Evolutionary conservation across 805 yeast species (phyloP), one percentile per base, ranked within the genome.

Genomic region (Candida gorgasii): DNA sequence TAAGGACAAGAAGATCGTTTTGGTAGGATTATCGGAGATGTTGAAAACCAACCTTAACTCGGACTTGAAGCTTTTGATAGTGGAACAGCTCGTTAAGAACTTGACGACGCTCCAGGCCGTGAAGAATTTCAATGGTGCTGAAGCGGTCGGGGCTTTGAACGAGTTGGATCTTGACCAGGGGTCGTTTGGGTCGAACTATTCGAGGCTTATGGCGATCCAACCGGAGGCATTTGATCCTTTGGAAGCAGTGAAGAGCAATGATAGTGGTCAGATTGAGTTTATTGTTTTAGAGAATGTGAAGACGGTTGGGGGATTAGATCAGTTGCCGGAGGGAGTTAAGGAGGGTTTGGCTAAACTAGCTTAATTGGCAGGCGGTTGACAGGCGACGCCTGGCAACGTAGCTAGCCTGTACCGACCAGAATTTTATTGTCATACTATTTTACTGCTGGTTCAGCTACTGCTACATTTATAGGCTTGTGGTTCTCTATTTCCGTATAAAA

Each of bases 151-250:
- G 8, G 72, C 69, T 20, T 63, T 69, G 26, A 62, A 61, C 29
- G 82, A 77, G 37, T 54, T 75, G 22, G 89, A 85, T 40, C 56
- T 75, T 18, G 96, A 89, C 47, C 75, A 84, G 38, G 59, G 73
- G 2, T 72, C 93, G 2, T 93, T 90, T 63, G 98, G 98, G 2
- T 84, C 97, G 0, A 80, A 83, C 40, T 93, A 79, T 62, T 86
- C 95, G 40, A 82, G 78, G 55, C 70, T 93, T 45, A 79, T 76
- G 1, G 76, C 86, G 2, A 81, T 89, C 36, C 72, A 78, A 24
- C 63, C 64, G 12, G 79, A 73, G 48, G 74, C 83, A 3, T 72
- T 78, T 50, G 97, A 93, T 63, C 96, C 97, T 1, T 59, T 80
- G 22, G 76, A 80, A 1, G 69, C 71, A 17, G 63, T 88, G 9